Evolutionary conservation across 768 basidiomycete species (phyloP).

Genomic region (Tricholomella constricta): DNA sequence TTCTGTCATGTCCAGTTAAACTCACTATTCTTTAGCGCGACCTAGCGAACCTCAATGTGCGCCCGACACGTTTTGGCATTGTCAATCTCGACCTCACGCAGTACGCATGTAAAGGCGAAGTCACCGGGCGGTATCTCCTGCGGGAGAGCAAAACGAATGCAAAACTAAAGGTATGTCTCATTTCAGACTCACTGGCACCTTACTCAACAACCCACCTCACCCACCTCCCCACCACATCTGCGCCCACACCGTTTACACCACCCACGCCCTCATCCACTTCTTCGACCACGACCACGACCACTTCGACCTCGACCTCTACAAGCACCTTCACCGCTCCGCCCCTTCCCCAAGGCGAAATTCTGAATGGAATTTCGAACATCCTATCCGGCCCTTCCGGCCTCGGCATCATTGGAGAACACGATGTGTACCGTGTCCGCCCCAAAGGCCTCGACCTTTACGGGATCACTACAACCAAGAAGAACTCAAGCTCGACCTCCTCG

Average conservation of each 20-base stretch:
- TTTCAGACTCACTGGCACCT: too few relatives aligned
- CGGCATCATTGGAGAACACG: slow-evolving; percentile 40
- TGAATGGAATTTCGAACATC: slow-evolving; percentile 65
- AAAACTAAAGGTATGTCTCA: slow-evolving; percentile 59
- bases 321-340: slow-evolving; percentile 60
- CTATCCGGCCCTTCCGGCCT: slow-evolving; percentile 30
- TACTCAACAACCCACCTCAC: slow-evolving; percentile 52
- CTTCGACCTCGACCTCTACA: neutral
- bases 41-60: slow-evolving; percentile 45
- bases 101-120: slow-evolving; percentile 60
- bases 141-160: slow-evolving; percentile 80
- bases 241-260: slow-evolving; percentile 19
- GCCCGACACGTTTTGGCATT: slow-evolving; percentile 53
- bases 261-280: neutral
- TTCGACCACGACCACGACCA: neutral
- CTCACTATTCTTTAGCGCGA: slow-evolving; percentile 67
- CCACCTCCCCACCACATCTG: slow-evolving; percentile 27
- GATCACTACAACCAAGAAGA: slow-evolving; percentile 39
- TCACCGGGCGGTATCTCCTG: slow-evolving; percentile 67
- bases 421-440: slow-evolving; percentile 53
- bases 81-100: slow-evolving; percentile 75
- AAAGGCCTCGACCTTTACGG: slow-evolving; percentile 50
- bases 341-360: slow-evolving; percentile 70
- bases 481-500: slow-evolving; percentile 38
- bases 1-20: slow-evolving; percentile 65